Base-by-base conservation (phyloP, 805 yeast species). In the Starmerella bombi region DNA sequence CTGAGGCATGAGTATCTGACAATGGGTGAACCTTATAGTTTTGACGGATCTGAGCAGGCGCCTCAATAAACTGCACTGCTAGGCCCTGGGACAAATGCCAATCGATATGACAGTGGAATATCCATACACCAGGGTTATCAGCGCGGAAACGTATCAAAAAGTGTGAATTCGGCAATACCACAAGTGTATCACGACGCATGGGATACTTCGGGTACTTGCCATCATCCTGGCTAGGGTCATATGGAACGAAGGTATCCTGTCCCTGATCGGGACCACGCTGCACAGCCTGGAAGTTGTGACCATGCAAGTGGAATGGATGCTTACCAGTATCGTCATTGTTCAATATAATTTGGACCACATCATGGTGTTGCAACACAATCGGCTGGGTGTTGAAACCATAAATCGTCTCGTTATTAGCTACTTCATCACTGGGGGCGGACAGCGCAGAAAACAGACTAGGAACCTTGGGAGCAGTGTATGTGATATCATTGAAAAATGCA, bases 271-370 rank as follows among this genome's bases (percentile, higher is more conserved):
- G 48, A 10, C 43, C 55, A 61, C 95, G 71, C 46, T 72, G 76
- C 44, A 84, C 59, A 8, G 80, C 69, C 65, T 88, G 96, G 81
- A 86, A 88, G 37, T 61, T 73, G 60, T 80, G 91, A 38, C 98
- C 98, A 65, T 88, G 98, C 58, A 88, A 66, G 64, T 88, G 98
- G 91, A 88, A 88, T 23, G 98, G 97, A 66, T 88, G 98, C 53
- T 70, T 79, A 58, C 97, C 96, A 5, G 93, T 74, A 61, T 88
- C 98, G 45, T 64, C 64, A 62, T 85, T 86, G 67, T 88, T 88
- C 32, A 88, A 56, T 5, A 82, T 80, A 51, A 88, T 72, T 58
- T 88, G 93, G 25, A 88, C 71, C 43, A 80, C 65, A 53, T 70
- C 81, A 54, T 69, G 70, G 52, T 75, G 68, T 49, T 74, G 71